Evolutionary conservation across 2,329 filamentous ascomycete species (phyloP), one percentile per base, ranked within the genome.

Genomic region (Diplocarpon rosae): DNA sequence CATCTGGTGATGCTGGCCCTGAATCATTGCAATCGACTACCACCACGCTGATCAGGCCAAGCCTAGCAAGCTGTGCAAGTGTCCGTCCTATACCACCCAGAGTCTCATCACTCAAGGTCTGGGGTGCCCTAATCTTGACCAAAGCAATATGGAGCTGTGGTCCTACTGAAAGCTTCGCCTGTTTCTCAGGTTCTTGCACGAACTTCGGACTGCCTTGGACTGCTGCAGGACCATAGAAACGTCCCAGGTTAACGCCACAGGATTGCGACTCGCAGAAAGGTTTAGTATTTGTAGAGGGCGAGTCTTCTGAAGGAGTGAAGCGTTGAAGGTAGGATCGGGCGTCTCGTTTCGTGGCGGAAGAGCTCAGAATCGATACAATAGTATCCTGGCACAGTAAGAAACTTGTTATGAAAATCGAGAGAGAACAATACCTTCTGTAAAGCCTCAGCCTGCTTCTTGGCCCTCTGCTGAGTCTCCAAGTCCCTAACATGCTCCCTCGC

Each of bases 311-410:
- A 8, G 67, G 65, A 39, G 78, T 80, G 62, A 95, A 94, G 49
- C 87, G 89, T 55, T 92, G 83, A 13, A 98, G 73, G 60, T 95
- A 98, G 31, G 85, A 80, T 64, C 85, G 89, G 38, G 89, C 88
- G 67, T 98, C 92, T 56, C 92, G 80, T 65, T 89, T 94, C 0
- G 90, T 95, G 5, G 89, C 85, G 10, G 88, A 87, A 14, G 89
- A 87, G 58, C 85, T 86, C 28, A 98, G 71, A 3, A 96, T 76
- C 13, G 87, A 89, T 28, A 93, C 73, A 56, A 94, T 81, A 57
- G 95, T 83, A 59, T 95, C 86, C 82, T 88, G 29, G n/a, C 20
- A 28, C 38, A n/a, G 33, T 20, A 53, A 31, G 32, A 6, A n/a
- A 36, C 37, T 29, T 17, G 12, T 33, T 5, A 41, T 30, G 33